Conservation (phyloP, 306 rosid species). For the Erythrophleum fordii region DNA sequence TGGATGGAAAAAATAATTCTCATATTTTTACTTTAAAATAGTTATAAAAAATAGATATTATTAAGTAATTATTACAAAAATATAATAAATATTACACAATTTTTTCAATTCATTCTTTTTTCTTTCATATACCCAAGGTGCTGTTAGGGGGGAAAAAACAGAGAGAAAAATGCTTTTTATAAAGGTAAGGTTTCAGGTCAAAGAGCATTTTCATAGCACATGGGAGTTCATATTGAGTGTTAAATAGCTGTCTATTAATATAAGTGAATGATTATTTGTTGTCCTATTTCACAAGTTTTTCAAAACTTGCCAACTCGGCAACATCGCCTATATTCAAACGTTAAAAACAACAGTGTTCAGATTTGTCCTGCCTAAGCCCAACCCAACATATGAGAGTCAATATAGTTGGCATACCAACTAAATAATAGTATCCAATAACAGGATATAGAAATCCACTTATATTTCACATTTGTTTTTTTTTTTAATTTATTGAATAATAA, state of each 20-base stretch:
- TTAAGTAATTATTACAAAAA: too few relatives aligned
- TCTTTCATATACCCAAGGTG: too few relatives aligned
- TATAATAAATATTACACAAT: too few relatives aligned
- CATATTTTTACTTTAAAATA: too few relatives aligned
- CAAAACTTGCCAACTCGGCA: conserved; percentile 33
- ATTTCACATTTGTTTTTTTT: too few relatives aligned
- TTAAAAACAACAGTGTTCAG: background rate
- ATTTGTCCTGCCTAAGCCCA: conserved; percentile 6
- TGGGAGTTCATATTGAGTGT: conserved; percentile 33
- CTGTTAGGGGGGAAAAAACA: too few relatives aligned
- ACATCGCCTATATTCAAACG: background rate
- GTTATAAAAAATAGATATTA: too few relatives aligned
- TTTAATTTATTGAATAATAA: too few relatives aligned
- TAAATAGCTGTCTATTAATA: conserved; percentile 32
- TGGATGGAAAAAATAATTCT: too few relatives aligned
- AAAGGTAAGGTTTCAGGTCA: conserved; percentile 35
- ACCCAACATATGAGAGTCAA: conserved; percentile 18
- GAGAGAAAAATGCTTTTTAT: conserved; percentile 1
- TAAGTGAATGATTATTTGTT: conserved; percentile 35
- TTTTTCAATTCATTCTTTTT: too few relatives aligned
- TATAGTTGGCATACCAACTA: conserved; percentile 8
- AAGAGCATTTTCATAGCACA: conserved; percentile 33
- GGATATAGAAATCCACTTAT: too few relatives aligned
- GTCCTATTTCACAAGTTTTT: conserved; percentile 36
- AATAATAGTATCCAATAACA: background rate